Conservation (phyloP, 2,329 filamentous ascomycete genomes). For the Colletotrichum gigasporum region DNA sequence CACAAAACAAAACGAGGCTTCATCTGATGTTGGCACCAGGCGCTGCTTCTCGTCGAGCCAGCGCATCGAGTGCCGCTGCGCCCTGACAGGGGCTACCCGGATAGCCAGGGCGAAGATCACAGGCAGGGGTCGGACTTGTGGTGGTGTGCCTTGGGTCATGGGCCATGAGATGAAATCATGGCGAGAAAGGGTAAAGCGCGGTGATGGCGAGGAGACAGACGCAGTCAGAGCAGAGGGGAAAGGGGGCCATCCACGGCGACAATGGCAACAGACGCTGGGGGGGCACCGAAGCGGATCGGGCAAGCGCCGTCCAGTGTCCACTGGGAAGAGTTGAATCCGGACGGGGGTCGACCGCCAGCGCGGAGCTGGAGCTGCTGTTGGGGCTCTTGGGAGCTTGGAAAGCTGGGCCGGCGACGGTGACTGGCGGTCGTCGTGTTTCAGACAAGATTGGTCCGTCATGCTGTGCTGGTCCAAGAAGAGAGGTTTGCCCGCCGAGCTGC, state of each 20-base stretch:
- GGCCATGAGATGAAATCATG: slow-evolving; percentile 13
- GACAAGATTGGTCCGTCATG: slow-evolving; percentile 32
- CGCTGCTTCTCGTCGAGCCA: slow-evolving; percentile 27
- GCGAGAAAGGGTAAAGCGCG: slow-evolving; percentile 11
- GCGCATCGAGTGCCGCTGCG: slow-evolving; percentile 12
- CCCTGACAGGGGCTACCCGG: slow-evolving; percentile 15
- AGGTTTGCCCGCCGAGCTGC: slow-evolving; percentile 7
- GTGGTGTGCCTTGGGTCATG: slow-evolving; percentile 2
- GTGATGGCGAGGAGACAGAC: neutral
- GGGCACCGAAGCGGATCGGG: neutral
- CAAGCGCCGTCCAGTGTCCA: slow-evolving; percentile 21
- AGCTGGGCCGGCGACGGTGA: slow-evolving; percentile 14
- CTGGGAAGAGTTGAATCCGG: slow-evolving; percentile 6
- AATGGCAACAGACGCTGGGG: neutral
- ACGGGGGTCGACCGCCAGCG: slow-evolving; percentile 11
- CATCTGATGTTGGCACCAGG: slow-evolving; percentile 26
- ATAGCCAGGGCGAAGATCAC: slow-evolving; percentile 10
- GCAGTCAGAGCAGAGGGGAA: neutral
- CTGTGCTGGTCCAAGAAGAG: neutral
- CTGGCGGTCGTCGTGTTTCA: slow-evolving; percentile 28
- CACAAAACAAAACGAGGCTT: slow-evolving; percentile 31
- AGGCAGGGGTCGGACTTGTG: slow-evolving; percentile 24
- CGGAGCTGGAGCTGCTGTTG: neutral
- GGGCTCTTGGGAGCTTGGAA: slow-evolving; percentile 6
- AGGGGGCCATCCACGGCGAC: neutral